Conservation (phyloP, 2,329 filamentous ascomycete genomes). For the Fusarium sp. region DNA sequence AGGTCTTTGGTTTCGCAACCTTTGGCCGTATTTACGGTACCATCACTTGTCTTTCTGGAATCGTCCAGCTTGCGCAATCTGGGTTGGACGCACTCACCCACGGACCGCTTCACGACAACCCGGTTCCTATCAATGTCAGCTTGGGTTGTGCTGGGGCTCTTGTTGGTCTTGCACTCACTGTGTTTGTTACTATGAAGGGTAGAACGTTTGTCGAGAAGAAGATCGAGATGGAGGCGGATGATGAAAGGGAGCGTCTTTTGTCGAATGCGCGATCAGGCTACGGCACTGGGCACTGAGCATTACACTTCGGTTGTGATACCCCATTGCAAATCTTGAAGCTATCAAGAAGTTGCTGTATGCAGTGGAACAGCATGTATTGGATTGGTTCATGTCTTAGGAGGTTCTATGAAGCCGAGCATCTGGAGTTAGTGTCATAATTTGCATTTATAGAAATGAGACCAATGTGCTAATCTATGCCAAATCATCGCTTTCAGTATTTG, state of each 20-base stretch:
- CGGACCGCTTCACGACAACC: slow-evolving; percentile 26
- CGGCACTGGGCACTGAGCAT: slow-evolving; percentile 9
- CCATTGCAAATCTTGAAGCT: neutral
- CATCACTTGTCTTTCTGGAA: slow-evolving; percentile 79
- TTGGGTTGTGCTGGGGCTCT: slow-evolving; percentile 22
- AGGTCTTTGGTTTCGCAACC: slow-evolving; percentile 85
- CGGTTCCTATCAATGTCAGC: slow-evolving; percentile 22
- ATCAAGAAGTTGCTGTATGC: neutral
- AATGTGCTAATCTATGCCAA: too few relatives aligned
- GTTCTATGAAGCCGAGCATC: too few relatives aligned
- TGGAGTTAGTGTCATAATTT: too few relatives aligned
- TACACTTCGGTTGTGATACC: neutral
- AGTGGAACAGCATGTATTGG: too few relatives aligned
- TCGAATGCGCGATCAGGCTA: slow-evolving; percentile 23
- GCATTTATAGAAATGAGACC: too few relatives aligned
- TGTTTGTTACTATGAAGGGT: slow-evolving; percentile 27
- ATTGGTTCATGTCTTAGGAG: too few relatives aligned
- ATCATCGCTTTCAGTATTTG: too few relatives aligned
- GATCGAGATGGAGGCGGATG: slow-evolving; percentile 25
- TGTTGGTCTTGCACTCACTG: slow-evolving; percentile 6
- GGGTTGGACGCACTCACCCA: slow-evolving; percentile 77
- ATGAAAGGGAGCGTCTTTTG: slow-evolving; percentile 35
- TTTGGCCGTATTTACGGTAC: slow-evolving; percentile 86
- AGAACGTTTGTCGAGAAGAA: slow-evolving; percentile 36
- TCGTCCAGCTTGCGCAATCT: slow-evolving; percentile 80